These are phyloP conservation scores for Tuber calosporum DNA, from an alignment of 495 filamentous ascomycete species.

Conservation along the genomic window DNA sequence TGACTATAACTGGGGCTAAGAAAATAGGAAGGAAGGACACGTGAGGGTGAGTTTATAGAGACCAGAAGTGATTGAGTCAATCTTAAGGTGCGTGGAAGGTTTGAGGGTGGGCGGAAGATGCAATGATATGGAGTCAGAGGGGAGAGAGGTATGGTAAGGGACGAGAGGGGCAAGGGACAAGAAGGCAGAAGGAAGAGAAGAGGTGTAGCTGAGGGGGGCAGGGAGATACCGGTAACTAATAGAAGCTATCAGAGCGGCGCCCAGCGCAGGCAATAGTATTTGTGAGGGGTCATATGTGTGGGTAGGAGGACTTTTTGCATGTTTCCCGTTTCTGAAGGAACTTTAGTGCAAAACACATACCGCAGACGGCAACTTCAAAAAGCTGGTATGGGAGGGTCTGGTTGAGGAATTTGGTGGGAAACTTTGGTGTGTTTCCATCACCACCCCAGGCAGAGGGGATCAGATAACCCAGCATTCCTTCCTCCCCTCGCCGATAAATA, in stretches of 20 bases:
- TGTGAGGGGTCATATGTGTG: not conserved
- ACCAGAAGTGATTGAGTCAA: not conserved
- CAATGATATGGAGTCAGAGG: not conserved
- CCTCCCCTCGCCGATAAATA: not conserved
- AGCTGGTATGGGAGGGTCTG: not conserved
- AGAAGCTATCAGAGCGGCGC: not conserved
- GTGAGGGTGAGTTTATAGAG: not conserved
- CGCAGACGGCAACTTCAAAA: not conserved
- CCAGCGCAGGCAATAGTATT: not conserved
- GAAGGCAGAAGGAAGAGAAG: not conserved
- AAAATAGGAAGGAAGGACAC: not conserved
- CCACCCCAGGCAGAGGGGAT: not conserved
- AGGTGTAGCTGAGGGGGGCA: not conserved
- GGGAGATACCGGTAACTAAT: not conserved
- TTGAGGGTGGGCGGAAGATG: not conserved
- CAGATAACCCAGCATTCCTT: not conserved
- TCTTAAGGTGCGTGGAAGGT: not conserved
- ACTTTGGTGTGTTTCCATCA: not conserved
- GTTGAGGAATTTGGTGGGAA: not conserved
- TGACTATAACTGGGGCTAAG: not conserved
- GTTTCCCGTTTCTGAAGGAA: not conserved
- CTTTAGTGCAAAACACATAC: not conserved
- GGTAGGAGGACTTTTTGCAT: not conserved
- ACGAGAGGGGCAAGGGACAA: not conserved
- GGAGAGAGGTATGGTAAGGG: not conserved